Evolutionary conservation across 768 basidiomycete species (phyloP).

Genomic region (Rhizopogon rudus): DNA sequence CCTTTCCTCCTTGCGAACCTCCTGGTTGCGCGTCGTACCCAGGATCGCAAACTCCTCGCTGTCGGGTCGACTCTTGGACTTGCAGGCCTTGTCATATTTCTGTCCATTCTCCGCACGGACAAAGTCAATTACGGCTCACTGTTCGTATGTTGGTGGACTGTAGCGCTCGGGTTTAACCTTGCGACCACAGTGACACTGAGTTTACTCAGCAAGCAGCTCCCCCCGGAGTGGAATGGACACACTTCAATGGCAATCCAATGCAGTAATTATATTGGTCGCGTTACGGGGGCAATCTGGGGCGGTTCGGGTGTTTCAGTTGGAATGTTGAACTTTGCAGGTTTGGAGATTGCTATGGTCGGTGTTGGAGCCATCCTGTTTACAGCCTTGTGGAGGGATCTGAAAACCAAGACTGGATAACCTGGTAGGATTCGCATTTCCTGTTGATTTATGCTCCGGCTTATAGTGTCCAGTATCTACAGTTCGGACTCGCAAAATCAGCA

Average conservation of each 20-base stretch:
- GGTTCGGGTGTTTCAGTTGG: slow-evolving; percentile 51
- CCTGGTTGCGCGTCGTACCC: slow-evolving; percentile 48
- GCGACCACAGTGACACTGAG: slow-evolving; percentile 65
- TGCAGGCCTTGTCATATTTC: slow-evolving; percentile 46
- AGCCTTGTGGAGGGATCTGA: slow-evolving; percentile 58
- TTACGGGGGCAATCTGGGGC: slow-evolving; percentile 64
- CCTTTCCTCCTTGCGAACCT: slow-evolving; percentile 66
- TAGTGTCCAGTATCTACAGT: too few species aligned
- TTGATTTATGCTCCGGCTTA: too few species aligned
- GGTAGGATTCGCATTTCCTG: too few species aligned
- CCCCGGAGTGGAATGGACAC: slow-evolving; percentile 53
- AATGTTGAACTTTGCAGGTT: slow-evolving; percentile 54
- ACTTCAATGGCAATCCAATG: slow-evolving; percentile 59
- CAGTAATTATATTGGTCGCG: slow-evolving; percentile 63
- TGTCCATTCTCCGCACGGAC: slow-evolving; percentile 39
- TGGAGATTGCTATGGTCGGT: slow-evolving; percentile 58
- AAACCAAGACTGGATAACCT: slow-evolving; percentile 54
- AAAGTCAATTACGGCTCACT: slow-evolving; percentile 44
- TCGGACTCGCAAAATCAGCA: too few species aligned
- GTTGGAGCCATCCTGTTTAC: slow-evolving; percentile 51
- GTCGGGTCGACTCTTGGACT: slow-evolving; percentile 48
- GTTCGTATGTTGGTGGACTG: slow-evolving; percentile 38
- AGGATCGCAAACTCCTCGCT: slow-evolving; percentile 57
- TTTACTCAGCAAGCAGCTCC: slow-evolving; percentile 64
- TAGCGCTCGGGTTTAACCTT: slow-evolving; percentile 71